Base-by-base conservation (phyloP, 2,329 filamentous ascomycete genomes). In the Cladosporium sp. region DNA sequence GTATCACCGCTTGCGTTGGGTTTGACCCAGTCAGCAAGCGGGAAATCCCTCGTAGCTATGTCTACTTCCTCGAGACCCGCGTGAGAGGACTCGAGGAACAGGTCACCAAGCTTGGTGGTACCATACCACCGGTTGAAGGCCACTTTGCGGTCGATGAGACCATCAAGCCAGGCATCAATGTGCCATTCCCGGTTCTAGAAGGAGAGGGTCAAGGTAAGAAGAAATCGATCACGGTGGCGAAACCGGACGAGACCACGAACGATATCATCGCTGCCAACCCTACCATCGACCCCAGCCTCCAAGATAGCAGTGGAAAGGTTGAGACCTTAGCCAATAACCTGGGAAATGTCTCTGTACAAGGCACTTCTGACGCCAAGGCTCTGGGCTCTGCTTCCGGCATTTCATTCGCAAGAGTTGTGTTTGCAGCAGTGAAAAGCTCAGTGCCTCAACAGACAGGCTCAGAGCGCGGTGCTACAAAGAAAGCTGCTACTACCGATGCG, bases 11-110 rank as follows among this genome's bases (percentile, higher is more conserved):
- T 64, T 97, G 94, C 72, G 91, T 97, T 51, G 93, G 93, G 61
- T 97, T 96, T 73, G 93, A 97, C 71, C 92, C 93, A 34, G 96
- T 97, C 69, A 96, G 91, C 22, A 97, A 97, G 80, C 87, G 90
- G 70, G 91, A 97, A 75, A 96, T 97, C 58, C 93, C 93, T 50
- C 61, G 66, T 62, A 90, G 88, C 73, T 97, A 97, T 77, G 91
- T 97, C 49, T 96, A 89, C 75, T 97, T 96, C 71, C 86, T 97
- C 59, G 93, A 97, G 73, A 90, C 88, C 25, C 83, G 93, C 59
- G 84, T 97, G 56, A 83, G 86, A 61, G 90, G 94, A 74, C 84
- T 97, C 28, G 93, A 97, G 73, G 81, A 81, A 34, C 76, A 94
- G 36, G 81, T 97, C 50, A 77, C 79, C 42, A 79, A 84, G 32